Evolutionary conservation across 2,329 filamentous ascomycete species (phyloP), one percentile per base, ranked within the genome.

Genomic region (Fusarium paranaense): DNA sequence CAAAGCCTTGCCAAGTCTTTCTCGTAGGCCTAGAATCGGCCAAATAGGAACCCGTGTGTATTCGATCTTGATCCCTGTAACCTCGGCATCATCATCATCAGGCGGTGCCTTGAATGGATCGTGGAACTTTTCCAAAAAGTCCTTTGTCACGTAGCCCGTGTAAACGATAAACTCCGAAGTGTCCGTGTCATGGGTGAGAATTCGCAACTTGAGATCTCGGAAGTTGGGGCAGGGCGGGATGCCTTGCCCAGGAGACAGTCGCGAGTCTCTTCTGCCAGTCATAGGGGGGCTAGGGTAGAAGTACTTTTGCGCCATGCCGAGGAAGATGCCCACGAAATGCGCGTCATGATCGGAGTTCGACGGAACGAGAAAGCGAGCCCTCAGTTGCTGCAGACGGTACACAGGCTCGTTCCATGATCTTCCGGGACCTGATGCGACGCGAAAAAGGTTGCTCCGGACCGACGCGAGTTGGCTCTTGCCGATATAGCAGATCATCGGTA

Each of bases 291-390:
- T 37, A 11, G 70, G 72, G 75, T 90, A 90, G 66, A 88, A 88
- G 56, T 87, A 84, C 10, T 84, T 83, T 74, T 91, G 89, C 9
- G 89, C 89, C 86, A 91, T 88, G 56, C 87, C 86, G 14, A 91
- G 74, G 66, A 90, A 86, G 50, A 86, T 83, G 22, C 85, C 88
- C 6, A 88, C 81, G 38, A 90, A 82, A 66, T 88, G 86, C 1
- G 86, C 82, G 74, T 91, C 89, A 57, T 88, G 85, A 58, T 90
- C 85, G 2, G 79, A 69, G 58, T 90, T 84, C 4, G 80, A 77
- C 0, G 89, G 89, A 5, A 86, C 66, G 5, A 90, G 80, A 56
- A 81, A 80, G 75, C 86, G 88, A 6, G 85, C 83, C 2, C 88
- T 85, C 16, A 88, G 77, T 37, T 81, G 77, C 64, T 89, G 86